phyloP scores from a whole-genome alignment of 257 asterid genomes.

The Solanum okadae region DNA sequence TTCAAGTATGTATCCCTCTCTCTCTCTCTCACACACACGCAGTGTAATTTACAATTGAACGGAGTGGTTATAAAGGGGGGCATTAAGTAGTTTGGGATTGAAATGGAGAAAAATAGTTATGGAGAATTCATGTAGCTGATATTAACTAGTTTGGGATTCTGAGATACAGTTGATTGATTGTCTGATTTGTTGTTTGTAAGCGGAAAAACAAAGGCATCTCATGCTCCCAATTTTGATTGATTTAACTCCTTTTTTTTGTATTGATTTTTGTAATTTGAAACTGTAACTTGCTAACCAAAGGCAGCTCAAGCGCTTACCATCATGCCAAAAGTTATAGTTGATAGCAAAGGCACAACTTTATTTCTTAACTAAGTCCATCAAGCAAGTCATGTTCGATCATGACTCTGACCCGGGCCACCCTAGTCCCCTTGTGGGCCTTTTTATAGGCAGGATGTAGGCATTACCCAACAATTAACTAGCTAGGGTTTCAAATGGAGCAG shows the following conservation, averaged over 20 bases:
- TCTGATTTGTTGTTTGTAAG: not conserved
- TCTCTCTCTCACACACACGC: not conserved
- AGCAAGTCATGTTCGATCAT: not conserved
- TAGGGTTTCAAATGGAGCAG: not conserved
- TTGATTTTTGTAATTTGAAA: not conserved
- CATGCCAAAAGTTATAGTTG: no score
- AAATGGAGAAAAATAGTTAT: not conserved
- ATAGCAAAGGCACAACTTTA: not conserved
- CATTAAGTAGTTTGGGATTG: not conserved
- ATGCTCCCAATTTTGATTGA: not conserved
- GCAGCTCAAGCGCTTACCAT: not conserved
- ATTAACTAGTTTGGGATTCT: not conserved
- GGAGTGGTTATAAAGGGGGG: not conserved
- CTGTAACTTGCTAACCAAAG: not conserved
- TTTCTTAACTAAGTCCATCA: not conserved
- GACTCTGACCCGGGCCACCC: not conserved
- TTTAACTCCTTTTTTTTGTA: not conserved
- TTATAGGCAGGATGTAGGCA: not conserved
- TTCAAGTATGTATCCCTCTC: not conserved
- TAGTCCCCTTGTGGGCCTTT: no score
- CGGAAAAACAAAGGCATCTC: not conserved
- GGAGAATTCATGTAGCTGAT: not conserved
- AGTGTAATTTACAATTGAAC: not conserved
- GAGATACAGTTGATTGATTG: not conserved
- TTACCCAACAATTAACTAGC: not conserved